Conservation (phyloP, 805 yeast species). For the Cyberlindnera maritima region DNA sequence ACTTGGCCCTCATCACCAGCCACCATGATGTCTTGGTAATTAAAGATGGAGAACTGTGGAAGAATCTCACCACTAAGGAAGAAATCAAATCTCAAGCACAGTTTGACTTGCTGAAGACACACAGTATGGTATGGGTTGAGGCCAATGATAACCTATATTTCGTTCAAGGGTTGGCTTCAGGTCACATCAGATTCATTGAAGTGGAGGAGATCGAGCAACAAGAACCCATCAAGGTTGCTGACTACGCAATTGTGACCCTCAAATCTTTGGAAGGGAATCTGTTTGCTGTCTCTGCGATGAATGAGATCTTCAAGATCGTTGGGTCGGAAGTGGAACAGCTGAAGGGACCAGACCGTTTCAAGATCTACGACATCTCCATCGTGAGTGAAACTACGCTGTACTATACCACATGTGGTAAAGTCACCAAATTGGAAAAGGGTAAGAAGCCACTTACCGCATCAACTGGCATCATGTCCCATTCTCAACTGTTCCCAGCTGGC, state of each 20-base stretch:
- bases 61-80: constrained; percentile 12
- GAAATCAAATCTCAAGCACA: constrained; percentile 12
- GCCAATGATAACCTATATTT: constrained; percentile 6
- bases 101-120: constrained; percentile 14
- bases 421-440: neutral
- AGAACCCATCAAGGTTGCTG: constrained; percentile 7
- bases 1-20: constrained; percentile 22
- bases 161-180: constrained; percentile 22
- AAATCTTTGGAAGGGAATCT: constrained; percentile 4
- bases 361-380: constrained; percentile 20
- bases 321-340: constrained; percentile 1
- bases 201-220: neutral
- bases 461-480: constrained; percentile 10
- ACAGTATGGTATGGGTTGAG: constrained; percentile 22
- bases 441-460: neutral
- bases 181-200: constrained; percentile 11
- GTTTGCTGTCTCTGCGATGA: constrained; percentile 17
- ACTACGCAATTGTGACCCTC: constrained; percentile 13
- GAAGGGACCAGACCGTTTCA: constrained; percentile 15
- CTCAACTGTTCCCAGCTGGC: constrained; percentile 15
- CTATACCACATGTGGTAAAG: constrained; percentile 13
- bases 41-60: constrained; percentile 15
- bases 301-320: constrained; percentile 19
- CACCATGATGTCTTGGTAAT: constrained; percentile 17
- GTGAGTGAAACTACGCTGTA: neutral